phyloP scores from a whole-genome alignment of 1,284 basidiomycete species.

The Singerocomus inundabilis region DNA sequence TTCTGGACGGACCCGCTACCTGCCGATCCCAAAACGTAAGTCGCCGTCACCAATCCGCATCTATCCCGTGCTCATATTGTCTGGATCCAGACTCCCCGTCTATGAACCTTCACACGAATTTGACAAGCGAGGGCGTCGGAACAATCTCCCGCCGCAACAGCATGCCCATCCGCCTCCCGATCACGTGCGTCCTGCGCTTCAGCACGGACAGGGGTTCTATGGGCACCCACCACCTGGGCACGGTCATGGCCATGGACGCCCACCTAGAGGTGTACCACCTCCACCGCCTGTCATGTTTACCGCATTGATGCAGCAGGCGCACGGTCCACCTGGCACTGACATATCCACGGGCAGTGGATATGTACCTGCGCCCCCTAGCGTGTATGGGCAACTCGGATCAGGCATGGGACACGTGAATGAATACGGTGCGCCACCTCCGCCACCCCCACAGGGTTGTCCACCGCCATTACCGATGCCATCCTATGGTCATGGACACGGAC shows the following conservation, averaged over 20 bases:
- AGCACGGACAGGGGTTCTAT: conserved; percentile 32
- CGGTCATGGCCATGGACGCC: conserved; percentile 22
- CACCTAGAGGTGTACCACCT: conserved; percentile 20
- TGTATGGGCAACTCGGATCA: conserved; percentile 14
- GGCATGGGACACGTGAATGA: conserved; percentile 16
- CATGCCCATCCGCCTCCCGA: conserved; percentile 23
- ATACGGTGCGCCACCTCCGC: conserved; percentile 20
- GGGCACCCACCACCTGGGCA: conserved; percentile 22
- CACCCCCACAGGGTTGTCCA: conserved; percentile 15
- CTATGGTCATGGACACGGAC: conserved; percentile 5
- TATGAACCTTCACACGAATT: conserved; percentile 85
- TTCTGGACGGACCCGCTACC: conserved; percentile 88
- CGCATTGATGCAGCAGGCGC: conserved; percentile 31
- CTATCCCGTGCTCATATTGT: background rate
- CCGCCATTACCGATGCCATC: conserved; percentile 15
- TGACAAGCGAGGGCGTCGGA: conserved; percentile 71
- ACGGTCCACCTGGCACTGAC: conserved; percentile 12
- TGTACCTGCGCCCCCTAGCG: conserved; percentile 11
- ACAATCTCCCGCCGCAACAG: conserved; percentile 22
- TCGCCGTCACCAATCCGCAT: conserved; percentile 12
- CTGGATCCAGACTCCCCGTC: conserved; percentile 55
- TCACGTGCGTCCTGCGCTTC: conserved; percentile 29
- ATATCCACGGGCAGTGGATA: conserved; percentile 11
- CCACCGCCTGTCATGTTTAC: conserved; percentile 29
- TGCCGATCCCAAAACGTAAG: conserved; percentile 80